Evolutionary conservation across 805 yeast species (phyloP).

Genomic region (Lipomyces orientalis): DNA sequence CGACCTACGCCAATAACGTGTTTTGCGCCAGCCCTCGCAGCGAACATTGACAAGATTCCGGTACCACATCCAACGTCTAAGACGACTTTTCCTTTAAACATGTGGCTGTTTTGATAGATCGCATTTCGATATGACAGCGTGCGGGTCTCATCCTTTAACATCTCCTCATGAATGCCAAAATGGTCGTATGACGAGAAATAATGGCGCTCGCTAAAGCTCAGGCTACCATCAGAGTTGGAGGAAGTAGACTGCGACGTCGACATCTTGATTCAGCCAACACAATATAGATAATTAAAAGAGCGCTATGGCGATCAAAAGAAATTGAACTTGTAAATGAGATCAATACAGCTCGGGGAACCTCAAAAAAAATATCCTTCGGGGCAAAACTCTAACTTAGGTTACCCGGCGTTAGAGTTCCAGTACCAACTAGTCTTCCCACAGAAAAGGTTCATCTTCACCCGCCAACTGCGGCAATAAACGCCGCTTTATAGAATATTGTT

Average conservation of each 20-base stretch:
- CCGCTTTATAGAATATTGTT: neutral
- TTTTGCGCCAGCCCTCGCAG: conserved; percentile 91
- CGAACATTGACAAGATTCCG: conserved; percentile 89
- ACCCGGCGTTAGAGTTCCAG: neutral
- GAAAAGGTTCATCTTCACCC: no score
- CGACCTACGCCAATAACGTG: conserved; percentile 93
- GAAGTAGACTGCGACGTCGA: neutral
- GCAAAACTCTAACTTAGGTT: neutral
- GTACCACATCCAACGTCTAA: conserved; percentile 95
- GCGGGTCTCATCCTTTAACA: conserved; percentile 86
- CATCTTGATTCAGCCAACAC: neutral
- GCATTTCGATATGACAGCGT: conserved; percentile 83
- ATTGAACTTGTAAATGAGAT: neutral
- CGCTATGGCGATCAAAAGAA: neutral
- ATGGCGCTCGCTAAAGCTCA: conserved; percentile 49
- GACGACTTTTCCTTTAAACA: conserved; percentile 85
- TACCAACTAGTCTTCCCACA: no score
- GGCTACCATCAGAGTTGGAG: neutral
- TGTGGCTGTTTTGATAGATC: conserved; percentile 76
- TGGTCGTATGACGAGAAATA: conserved; percentile 88
- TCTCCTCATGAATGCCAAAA: conserved; percentile 90
- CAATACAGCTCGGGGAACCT: neutral
- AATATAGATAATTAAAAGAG: neutral
- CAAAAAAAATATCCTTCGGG: neutral
- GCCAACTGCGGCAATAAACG: no score